Base-by-base conservation (phyloP, 2,329 filamentous ascomycete species). In the Penicillium sclerotigenum region DNA sequence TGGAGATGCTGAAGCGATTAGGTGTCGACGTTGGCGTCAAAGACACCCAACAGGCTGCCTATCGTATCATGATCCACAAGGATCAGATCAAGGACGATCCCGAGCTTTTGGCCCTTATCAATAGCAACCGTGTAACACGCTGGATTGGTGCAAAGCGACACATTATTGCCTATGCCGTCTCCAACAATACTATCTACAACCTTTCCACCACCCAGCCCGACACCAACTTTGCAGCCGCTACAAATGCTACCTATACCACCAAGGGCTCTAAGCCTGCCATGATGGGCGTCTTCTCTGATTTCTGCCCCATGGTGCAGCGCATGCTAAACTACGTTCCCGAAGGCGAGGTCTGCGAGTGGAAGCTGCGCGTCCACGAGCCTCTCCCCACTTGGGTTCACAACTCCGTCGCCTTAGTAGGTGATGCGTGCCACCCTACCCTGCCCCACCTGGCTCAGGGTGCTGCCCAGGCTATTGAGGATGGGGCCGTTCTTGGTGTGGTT, bases 61-160 rank as follows among this genome's bases (percentile, higher is more conserved):
- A 83, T 65, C 76, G 82, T 1, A 79, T 84, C 56, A 73, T 83
- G 68, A 75, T 84, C 49, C 76, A 76, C 29, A 71, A 75, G 7
- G 76, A 80, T 14, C 68, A 75, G 53, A 70, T 80, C 65, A 62
- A 74, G 48, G 60, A 75, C 16, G 77, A 80, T 54, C 78, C 81
- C 0, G 80, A 83, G 57, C 75, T 86, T 1, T 71, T 83, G 24
- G 77, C 72, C 0, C 76, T 89, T 4, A 75, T 88, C 13, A 77
- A 85, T 42, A 76, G 76, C 16, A 81, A 86, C 53, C 73, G 76
- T 7, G 85, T 84, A 0, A 82, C 81, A 1, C 78, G 86, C 37
- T 88, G 84, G 82, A 86, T 88, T 48, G 85, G 86, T n/a, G 80
- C 82, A 55, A 82, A 83, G 65, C 78, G 83, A 4, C 86, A 88